Evolutionary conservation across 169 alveolate genomes (phyloP).

Genomic region (Eimeria mitis): DNA sequence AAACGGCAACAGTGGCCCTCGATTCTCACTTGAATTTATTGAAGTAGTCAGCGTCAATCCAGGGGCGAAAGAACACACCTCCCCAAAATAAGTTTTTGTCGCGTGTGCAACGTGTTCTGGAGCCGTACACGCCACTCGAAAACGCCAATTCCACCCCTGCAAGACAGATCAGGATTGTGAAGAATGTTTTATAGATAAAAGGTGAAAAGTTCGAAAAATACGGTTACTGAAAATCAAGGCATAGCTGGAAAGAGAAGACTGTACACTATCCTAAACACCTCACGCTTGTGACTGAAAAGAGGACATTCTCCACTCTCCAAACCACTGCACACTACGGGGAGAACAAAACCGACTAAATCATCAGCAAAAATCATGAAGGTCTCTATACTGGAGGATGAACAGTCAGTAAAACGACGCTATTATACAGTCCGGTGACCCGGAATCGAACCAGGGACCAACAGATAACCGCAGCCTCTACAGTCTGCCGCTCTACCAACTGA

Average conservation of each 20-base stretch:
- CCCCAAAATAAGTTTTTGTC: no score
- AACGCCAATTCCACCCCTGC: not conserved
- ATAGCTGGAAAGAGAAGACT: not conserved
- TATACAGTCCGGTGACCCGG: constrained; percentile 96
- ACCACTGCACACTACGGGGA: no score
- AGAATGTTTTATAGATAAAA: not conserved
- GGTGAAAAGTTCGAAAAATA: not conserved
- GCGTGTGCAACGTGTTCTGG: not conserved
- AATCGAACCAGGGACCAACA: constrained; percentile 98
- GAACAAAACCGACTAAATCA: no score
- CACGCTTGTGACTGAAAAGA: not conserved
- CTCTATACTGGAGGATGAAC: not conserved
- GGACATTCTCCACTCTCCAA: no score
- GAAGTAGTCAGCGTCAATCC: not conserved
- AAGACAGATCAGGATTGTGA: not conserved
- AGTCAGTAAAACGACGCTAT: not conserved
- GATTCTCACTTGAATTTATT: not conserved
- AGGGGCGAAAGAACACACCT: not conserved
- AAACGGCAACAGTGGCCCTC: not conserved
- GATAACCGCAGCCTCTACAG: constrained; percentile 96
- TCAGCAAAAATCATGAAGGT: no score
- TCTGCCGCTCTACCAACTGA: constrained; percentile 99
- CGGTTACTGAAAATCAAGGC: not conserved
- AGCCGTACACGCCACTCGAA: not conserved
- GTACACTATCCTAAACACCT: not conserved